These are phyloP conservation scores for Pseudogymnoascus sp. DNA, from an alignment of 2,329 filamentous ascomycete species.

Conservation along the genomic window DNA sequence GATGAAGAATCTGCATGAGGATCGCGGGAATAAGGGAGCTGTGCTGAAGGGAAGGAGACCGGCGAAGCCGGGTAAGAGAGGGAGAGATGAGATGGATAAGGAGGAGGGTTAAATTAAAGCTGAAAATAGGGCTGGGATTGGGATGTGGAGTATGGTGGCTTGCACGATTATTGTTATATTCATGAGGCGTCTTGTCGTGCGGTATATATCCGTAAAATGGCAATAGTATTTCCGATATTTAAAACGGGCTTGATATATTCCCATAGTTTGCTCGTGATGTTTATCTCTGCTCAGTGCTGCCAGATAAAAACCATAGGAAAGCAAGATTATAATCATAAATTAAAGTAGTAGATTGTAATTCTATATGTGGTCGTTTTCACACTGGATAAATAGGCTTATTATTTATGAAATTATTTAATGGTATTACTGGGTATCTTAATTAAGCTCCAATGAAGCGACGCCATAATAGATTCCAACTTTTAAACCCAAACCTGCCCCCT, in stretches of 20 bases:
- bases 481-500: neutral
- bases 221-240: neutral
- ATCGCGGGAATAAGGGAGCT: constrained; percentile 42
- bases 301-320: neutral
- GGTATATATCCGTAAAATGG: neutral
- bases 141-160: constrained; percentile 2
- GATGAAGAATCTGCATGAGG: constrained; percentile 73
- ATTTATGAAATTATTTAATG: neutral
- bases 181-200: neutral
- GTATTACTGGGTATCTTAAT: neutral
- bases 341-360: neutral
- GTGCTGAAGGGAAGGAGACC: constrained; percentile 42
- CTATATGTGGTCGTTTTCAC: neutral
- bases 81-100: constrained; percentile 37
- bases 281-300: neutral
- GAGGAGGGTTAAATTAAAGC: constrained; percentile 25
- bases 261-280: neutral
- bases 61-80: constrained; percentile 41
- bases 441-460: neutral
- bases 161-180: constrained; percentile 2
- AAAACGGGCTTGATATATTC: neutral
- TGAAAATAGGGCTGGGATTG: neutral
- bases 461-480: neutral
- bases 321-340: neutral
- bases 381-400: neutral